These are phyloP conservation scores for Tricholoma terreum DNA, from an alignment of 768 basidiomycete species.

Conservation along the genomic window DNA sequence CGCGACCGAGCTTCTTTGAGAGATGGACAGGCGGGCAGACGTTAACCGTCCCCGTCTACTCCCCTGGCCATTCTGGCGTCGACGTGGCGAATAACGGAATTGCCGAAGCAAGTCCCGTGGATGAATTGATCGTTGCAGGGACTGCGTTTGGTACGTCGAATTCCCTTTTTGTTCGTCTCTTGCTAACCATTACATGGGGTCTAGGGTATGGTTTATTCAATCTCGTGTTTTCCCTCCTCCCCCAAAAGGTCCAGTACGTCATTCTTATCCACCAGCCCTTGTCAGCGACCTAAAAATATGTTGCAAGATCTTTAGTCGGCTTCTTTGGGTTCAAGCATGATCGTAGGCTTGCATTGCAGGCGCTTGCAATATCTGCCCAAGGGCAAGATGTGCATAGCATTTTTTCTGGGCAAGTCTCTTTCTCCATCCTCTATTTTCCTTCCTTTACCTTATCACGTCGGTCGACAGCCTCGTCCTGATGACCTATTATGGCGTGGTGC, in stretches of 20 bases:
- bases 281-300: not conserved
- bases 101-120: conserved; percentile 52
- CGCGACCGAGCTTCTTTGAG: conserved; percentile 1
- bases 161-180: conserved; percentile 14
- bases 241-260: conserved; percentile 63
- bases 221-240: conserved; percentile 73
- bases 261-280: not conserved
- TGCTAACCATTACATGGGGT: not conserved
- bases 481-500: conserved; percentile 73
- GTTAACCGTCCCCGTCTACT: not conserved
- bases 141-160: conserved; percentile 64
- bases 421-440: not conserved
- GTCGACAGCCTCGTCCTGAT: conserved; percentile 63
- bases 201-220: conserved; percentile 72
- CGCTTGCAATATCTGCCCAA: conserved; percentile 64
- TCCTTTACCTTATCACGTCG: not conserved
- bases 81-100: conserved; percentile 4
- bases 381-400: conserved; percentile 71
- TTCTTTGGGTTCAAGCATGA: conserved; percentile 77
- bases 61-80: conserved; percentile 1
- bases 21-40: not conserved
- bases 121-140: conserved; percentile 72
- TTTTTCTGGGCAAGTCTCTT: conserved; percentile 61
- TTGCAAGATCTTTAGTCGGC: conserved; percentile 60
- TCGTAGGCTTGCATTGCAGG: conserved; percentile 61